Evolutionary conservation across 2,329 filamentous ascomycete genomes (phyloP), one percentile per base, ranked within the genome.

Genomic region (Thielaviopsis populi): DNA sequence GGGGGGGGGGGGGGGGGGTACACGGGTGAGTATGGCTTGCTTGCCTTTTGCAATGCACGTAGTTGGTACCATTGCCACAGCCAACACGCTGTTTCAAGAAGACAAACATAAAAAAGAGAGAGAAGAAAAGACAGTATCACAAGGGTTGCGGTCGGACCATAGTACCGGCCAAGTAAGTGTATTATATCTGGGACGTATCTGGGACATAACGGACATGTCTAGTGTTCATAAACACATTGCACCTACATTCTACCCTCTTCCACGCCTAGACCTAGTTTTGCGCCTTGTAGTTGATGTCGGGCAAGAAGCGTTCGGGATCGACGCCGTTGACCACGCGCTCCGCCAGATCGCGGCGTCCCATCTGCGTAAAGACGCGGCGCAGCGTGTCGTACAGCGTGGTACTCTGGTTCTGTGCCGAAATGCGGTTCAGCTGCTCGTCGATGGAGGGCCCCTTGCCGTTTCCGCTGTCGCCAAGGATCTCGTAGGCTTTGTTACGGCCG

Each of bases 371-470:
- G n/a, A 97, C 94, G 66, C 95, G 80, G 67, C 92, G 79, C 67
- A 99, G 77, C 13, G 95, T 99, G 74, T 99, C 95, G 74, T 96
- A 96, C 66, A 99, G 77, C 70, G 96, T 99, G 60, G 91, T 96
- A 78, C 90, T 96, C 73, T 95, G 86, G 75, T 99, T 99, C 78
- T 97, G 92, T 61, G 87, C 87, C 63, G 95, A 87, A 85, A 96
- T 91, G 66, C 87, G 82, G 71, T 96, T 89, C 22, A 96, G 79
- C 68, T 89, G 84, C 64, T 83, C 84, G 70, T 96, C 91, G 27
- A 77, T 72, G 50, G 73, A 70, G 42, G 70, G 69, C 10, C 67
- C 70, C 11, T 73, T 76, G 10, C 73, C 78, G 5, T 54, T 40
- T 15, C 59, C 42, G 15, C 73, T 73, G 11, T 76, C 81, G 62